phyloP scores from a whole-genome alignment of 2,329 filamentous ascomycete genomes.

The Epichloe uncinata region DNA sequence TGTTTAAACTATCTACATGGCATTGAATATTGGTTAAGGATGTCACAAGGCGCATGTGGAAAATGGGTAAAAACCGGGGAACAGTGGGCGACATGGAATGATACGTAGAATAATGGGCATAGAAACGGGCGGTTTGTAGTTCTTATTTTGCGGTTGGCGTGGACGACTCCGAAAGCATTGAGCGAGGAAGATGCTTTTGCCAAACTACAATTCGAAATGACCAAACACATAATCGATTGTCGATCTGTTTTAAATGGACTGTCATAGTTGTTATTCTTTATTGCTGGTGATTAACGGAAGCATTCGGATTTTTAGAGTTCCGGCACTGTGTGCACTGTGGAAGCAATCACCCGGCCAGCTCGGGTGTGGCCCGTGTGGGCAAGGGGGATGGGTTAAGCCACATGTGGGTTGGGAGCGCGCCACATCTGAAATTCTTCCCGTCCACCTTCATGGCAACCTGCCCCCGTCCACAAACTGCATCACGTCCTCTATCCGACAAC shows the following conservation, averaged over 20 bases:
- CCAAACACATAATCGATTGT: background rate
- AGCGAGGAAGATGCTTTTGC: background rate
- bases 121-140: constrained; percentile 4
- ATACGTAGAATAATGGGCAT: constrained; percentile 13
- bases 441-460: constrained; percentile 1
- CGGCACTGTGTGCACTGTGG: background rate
- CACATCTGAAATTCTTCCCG: constrained; percentile 21
- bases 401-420: constrained; percentile 9
- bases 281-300: too few species aligned
- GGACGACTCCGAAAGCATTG: background rate
- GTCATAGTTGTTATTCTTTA: background rate
- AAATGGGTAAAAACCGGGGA: constrained; percentile 5
- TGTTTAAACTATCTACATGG: constrained; percentile 32
- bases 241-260: background rate
- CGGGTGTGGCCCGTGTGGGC: too few species aligned
- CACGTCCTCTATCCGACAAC: constrained; percentile 8
- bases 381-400: constrained; percentile 16
- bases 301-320: background rate
- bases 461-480: constrained; percentile 10
- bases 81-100: constrained; percentile 14
- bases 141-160: background rate
- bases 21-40: constrained; percentile 10
- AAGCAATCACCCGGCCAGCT: background rate
- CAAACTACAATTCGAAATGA: background rate
- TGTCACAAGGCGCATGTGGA: constrained; percentile 18